phyloP scores from a whole-genome alignment of 164 flowering plant species.

The Vitis cinerea region DNA sequence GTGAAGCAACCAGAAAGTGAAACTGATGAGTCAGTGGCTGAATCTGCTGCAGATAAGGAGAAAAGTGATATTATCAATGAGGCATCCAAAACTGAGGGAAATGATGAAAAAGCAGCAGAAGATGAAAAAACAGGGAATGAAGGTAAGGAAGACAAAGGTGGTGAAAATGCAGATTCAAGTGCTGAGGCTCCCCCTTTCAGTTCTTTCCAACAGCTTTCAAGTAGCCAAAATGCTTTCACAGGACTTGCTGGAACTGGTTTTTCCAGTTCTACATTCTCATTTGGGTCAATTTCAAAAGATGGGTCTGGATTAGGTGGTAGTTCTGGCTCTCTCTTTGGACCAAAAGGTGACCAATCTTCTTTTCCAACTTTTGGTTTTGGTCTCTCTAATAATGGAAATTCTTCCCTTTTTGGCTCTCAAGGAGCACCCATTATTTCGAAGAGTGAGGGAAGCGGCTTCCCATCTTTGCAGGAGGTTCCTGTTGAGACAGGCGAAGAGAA shows the following conservation, averaged over 20 bases:
- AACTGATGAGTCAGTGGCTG: conserved; percentile 27
- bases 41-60: conserved; percentile 27
- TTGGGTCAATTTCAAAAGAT: conserved; percentile 60
- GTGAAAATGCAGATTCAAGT: conserved; percentile 25
- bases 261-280: conserved; percentile 72
- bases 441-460: conserved; percentile 42
- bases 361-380: conserved; percentile 46
- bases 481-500: conserved; percentile 97
- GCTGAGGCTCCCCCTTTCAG: conserved; percentile 43
- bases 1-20: conserved; percentile 28
- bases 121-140: conserved; percentile 17
- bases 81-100: conserved; percentile 16
- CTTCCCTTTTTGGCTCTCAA: conserved; percentile 55
- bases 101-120: conserved; percentile 18
- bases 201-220: conserved; percentile 84
- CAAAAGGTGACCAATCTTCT: conserved; percentile 37
- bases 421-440: conserved; percentile 42
- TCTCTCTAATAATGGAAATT: conserved; percentile 56
- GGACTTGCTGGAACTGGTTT: conserved; percentile 89
- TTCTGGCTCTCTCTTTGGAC: conserved; percentile 46
- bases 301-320: conserved; percentile 40
- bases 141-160: conserved; percentile 24
- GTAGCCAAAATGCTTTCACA: conserved; percentile 86
- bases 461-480: conserved; percentile 68
- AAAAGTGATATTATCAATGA: conserved; percentile 15